Conservation (phyloP, 306 rosid genomes). For the Trifolium subterraneum region DNA sequence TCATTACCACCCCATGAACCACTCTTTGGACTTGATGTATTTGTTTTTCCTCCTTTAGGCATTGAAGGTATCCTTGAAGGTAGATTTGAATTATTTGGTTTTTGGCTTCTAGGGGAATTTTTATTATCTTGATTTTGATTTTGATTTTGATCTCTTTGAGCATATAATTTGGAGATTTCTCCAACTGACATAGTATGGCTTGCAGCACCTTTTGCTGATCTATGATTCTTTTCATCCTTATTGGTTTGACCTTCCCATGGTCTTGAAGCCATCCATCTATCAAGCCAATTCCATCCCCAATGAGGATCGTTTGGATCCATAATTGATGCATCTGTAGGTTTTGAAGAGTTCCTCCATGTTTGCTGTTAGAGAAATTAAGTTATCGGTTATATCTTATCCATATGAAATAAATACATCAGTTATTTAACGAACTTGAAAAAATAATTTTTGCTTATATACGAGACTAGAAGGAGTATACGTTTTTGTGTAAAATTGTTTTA, state of each 20-base stretch:
- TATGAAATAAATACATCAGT: too few species aligned
- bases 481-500: background rate
- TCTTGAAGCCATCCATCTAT: slow-evolving; percentile 88
- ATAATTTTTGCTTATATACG: too few species aligned
- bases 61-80: slow-evolving; percentile 41
- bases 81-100: slow-evolving; percentile 46
- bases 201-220: slow-evolving; percentile 50
- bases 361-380: slow-evolving; percentile 48
- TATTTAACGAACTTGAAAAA: too few species aligned
- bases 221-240: slow-evolving; percentile 38
- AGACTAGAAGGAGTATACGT: too few species aligned
- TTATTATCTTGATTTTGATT: slow-evolving; percentile 42
- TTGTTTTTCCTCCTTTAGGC: slow-evolving; percentile 42
- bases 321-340: slow-evolving; percentile 63
- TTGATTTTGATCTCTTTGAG: slow-evolving; percentile 49
- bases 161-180: slow-evolving; percentile 68
- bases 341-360: slow-evolving; percentile 71
- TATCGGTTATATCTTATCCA: background rate
- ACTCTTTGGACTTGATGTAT: slow-evolving; percentile 42
- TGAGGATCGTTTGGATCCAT: slow-evolving; percentile 85
- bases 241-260: slow-evolving; percentile 79
- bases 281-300: slow-evolving; percentile 99
- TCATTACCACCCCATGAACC: slow-evolving; percentile 52
- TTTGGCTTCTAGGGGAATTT: slow-evolving; percentile 49
- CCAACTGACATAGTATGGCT: slow-evolving; percentile 56